These are phyloP conservation scores for Tulasnella sp. DNA, from an alignment of 768 basidiomycete species.

Conservation along the genomic window DNA sequence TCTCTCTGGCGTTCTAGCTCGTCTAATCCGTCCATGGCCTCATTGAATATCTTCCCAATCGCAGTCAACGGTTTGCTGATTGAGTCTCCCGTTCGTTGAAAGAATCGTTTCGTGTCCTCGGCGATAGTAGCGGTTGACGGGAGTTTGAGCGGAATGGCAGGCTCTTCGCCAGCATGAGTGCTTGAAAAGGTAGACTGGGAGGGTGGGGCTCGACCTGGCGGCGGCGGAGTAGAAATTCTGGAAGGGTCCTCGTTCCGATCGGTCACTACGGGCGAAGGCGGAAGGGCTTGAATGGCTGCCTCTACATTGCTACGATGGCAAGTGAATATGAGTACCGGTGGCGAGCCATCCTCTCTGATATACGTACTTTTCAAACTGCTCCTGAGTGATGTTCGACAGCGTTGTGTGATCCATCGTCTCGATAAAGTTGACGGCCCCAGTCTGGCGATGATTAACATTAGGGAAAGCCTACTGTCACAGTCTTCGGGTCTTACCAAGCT, in stretches of 20 bases:
- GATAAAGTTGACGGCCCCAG: conserved; percentile 95
- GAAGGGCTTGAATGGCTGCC: conserved; percentile 52
- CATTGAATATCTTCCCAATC: conserved; percentile 81
- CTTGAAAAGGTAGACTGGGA: conserved; percentile 28
- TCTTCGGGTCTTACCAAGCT: conserved; percentile 63
- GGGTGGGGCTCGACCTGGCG: conserved; percentile 37
- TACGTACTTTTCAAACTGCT: conserved; percentile 79
- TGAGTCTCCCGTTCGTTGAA: conserved; percentile 87
- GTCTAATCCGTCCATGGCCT: conserved; percentile 64
- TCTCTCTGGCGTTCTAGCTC: conserved; percentile 63
- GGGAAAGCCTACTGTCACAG: neutral
- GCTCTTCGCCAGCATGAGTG: conserved; percentile 76
- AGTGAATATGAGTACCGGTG: neutral
- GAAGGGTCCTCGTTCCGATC: conserved; percentile 36
- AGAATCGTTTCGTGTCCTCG: conserved; percentile 74
- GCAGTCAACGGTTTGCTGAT: conserved; percentile 89
- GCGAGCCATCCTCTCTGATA: neutral
- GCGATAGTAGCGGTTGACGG: conserved; percentile 49
- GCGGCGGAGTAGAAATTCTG: conserved; percentile 38
- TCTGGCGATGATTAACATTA: conserved; percentile 46
- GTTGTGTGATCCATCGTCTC: conserved; percentile 97
- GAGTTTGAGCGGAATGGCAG: conserved; percentile 72
- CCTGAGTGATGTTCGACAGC: conserved; percentile 87
- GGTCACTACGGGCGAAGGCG: conserved; percentile 37
- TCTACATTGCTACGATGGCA: conserved; percentile 52